Percentiles rank a stretch among this genome's conserved stretches.
Conservation (phyloP, 2,329 filamentous ascomycete genomes). For the Verticillium klebahnii region DNA sequence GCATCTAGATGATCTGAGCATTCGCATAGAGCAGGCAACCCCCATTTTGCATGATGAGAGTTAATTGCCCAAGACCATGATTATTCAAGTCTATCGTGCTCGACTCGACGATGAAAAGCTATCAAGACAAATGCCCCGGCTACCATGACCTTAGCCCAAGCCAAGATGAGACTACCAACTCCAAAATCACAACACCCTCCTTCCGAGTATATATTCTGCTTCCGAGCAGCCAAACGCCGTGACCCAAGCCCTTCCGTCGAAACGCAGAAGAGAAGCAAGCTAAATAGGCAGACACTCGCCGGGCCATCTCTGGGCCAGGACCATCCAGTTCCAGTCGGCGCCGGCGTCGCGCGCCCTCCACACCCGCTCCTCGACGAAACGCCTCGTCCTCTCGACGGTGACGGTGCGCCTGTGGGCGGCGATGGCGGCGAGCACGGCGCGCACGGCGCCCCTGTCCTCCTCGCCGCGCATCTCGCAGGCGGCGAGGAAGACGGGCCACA, state of each 20-base stretch:
- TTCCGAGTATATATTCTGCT: background rate
- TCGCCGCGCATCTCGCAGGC: conserved; percentile 19
- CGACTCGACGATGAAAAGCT: too few relatives aligned
- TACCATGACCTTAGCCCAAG: too few relatives aligned
- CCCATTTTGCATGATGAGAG: too few relatives aligned
- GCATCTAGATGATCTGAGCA: too few relatives aligned
- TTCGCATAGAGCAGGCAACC: background rate
- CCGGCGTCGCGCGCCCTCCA: conserved; percentile 21
- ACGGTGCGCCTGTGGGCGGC: conserved; percentile 18
- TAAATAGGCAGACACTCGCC: conserved; percentile 24
- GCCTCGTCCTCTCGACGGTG: conserved; percentile 18
- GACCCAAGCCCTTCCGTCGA: background rate
- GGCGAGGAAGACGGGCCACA: conserved; percentile 24
- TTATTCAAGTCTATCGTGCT: too few relatives aligned
- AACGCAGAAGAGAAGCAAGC: conserved; percentile 14
- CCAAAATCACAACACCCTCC: too few relatives aligned
- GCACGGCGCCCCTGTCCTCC: conserved; percentile 16
- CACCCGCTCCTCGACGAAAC: conserved; percentile 20
- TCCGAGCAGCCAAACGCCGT: background rate
- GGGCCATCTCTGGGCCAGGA: conserved; percentile 18
- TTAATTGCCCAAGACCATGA: too few relatives aligned
- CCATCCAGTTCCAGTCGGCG: conserved; percentile 24
- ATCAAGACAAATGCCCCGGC: too few relatives aligned
- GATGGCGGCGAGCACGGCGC: conserved; percentile 20
- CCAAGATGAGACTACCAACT: too few relatives aligned